phyloP scores from a whole-genome alignment of 306 rosid genomes.

The Luffa aegyptiaca region DNA sequence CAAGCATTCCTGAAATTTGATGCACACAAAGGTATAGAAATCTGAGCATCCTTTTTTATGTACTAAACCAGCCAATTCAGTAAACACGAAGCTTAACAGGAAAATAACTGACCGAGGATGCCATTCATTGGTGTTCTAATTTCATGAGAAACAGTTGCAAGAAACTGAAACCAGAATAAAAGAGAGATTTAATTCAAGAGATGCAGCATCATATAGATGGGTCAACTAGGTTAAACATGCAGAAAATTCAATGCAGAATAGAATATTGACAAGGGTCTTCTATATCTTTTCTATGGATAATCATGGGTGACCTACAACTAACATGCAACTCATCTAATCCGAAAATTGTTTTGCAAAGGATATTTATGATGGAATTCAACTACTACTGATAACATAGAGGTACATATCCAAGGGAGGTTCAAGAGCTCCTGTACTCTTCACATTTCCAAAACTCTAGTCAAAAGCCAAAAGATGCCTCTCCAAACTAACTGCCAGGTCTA shows the following conservation, averaged over 20 bases:
- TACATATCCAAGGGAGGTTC: not conserved
- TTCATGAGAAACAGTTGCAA: constrained; percentile 98
- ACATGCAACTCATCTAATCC: not conserved
- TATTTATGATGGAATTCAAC: not conserved
- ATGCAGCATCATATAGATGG: constrained; percentile 11
- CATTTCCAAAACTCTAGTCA: not conserved
- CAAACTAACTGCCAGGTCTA: not conserved
- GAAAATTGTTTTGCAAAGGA: not conserved
- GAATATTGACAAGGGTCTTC: not conserved
- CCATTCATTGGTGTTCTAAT: constrained; percentile 99
- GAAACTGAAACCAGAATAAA: constrained; percentile 45
- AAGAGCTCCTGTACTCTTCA: not conserved
- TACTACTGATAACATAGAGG: not conserved
- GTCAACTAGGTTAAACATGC: not conserved
- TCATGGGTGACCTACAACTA: not conserved
- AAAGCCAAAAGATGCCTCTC: not conserved
- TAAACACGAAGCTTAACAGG: constrained; percentile 1
- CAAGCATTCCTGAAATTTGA: constrained; percentile 80
- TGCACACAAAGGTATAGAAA: not conserved
- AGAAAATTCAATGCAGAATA: not conserved
- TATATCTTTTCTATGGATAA: not conserved
- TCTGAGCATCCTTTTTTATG: not conserved
- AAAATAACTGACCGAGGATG: constrained; percentile 56
- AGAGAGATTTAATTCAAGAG: constrained; percentile 12
- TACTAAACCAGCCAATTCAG: not conserved